Evolutionary conservation across 352 stramenopile species (phyloP), one percentile per base, ranked within the genome.

Genomic region (Phytophthora podocarpi): DNA sequence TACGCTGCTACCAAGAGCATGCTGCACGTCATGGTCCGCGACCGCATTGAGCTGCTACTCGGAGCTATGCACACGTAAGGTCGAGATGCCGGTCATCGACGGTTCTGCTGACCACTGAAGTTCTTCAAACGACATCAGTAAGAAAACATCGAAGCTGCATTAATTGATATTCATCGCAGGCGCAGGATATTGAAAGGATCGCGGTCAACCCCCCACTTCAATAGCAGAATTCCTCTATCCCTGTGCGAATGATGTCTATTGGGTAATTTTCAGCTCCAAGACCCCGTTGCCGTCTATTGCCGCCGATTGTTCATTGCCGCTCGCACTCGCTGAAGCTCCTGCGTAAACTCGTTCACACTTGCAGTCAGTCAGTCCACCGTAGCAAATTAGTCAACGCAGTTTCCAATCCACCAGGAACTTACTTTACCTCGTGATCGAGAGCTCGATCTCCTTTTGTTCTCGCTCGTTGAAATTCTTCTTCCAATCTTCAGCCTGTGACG

Each of bases 21-120:
- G 36, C 63, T 93, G n/a, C 83, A 93, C 28, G 79, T 93, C 28
- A 93, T 93, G 81, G 83, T 93, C 39, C 81, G 83, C 28, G 81
- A 85, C 32, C 78, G 83, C 32, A 76, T 93, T 24, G 78, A 89
- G 42, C 27, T 72, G 26, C 58, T 90, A 9, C 60, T 93, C 10
- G 37, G 32, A n/a, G 60, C 55, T 5, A 75, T 77, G 45, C 36
- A 52, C 26, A 62, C 47, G 20, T 70, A 39, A 64, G 8, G n/a
- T 20, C 12, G 42, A 57, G 13, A 15, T 30, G 13, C 27, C n/a
- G 26, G 15, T 27, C 46, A 34, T 18, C 0, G 30, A 52, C 30
- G 16, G 9, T 51, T 12, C 20, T 40, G 16, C 31, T 47, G 16
- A 8, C 7, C 28, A 28, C 23, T 15, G 35, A 24, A 48, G 20